Base-by-base conservation (phyloP, 306 rosid species). In the Castanospermum australe region DNA sequence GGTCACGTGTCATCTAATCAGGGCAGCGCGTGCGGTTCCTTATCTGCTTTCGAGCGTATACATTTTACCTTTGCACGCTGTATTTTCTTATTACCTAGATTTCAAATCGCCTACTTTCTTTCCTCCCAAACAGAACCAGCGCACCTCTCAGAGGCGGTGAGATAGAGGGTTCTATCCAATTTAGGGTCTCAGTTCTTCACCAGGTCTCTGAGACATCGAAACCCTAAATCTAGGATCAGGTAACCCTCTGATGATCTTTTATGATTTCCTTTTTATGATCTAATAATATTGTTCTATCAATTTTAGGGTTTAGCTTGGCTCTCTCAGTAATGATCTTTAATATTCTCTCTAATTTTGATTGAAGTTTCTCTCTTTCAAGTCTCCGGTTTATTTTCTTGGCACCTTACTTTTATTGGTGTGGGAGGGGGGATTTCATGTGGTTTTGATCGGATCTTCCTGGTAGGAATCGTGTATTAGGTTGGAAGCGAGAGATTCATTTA, bases 191-290 rank as follows among this genome's bases (percentile, higher is more conserved):
- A 35, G 42, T 42, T 5, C 51, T 73, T 45, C 63, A 15, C 30
- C 15, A 39, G 10, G 48, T 42, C 17, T 47, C 12, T 41, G 54
- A 12, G 48, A 54, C 54, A 30, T 68, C 80, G 78, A 80, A 87
- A 79, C 90, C 89, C 91, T 84, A 84, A 86, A 30, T 65, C 73
- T 87, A 81, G 78, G 89, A 87, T 87, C 89, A 84, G 96, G 96
- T 89, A 77, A 22, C 51, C 8, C n/a, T 73, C 36, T 12, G n/a
- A 60, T 66, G n/a, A 32, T 44, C 42, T 9, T 33, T 47, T 39
- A n/a, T 12, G n/a, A 11, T 47, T 60, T 36, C 22, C 42, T 4
- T n/a, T 50, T 47, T 5, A 11, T 33, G 76, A 75, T 75, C 71
- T 75, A 42, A 22, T 33, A 13, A n/a, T n/a, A n/a, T 73, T 22